Evolutionary conservation across 2,329 filamentous ascomycete genomes (phyloP).

Genomic region (Fusarium annulatum): DNA sequence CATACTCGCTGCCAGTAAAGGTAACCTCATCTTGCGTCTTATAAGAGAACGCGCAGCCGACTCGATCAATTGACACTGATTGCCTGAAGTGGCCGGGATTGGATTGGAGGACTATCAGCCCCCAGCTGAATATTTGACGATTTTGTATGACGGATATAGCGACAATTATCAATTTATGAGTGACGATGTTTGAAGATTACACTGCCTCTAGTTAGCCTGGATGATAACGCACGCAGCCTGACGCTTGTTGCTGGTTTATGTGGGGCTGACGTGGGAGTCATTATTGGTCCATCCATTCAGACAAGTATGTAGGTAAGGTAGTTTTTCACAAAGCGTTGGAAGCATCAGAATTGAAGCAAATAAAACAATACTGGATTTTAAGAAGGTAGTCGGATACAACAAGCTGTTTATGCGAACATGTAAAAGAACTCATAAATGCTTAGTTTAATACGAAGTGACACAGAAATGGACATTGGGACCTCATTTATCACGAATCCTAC

Average conservation of each 20-base stretch:
- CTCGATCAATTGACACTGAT: conserved; percentile 3
- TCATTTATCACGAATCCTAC: neutral
- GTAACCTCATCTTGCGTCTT: conserved; percentile 41
- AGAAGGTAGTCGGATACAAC: neutral
- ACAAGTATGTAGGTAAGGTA: neutral
- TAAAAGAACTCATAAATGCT: neutral
- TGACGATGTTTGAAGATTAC: conserved; percentile 13
- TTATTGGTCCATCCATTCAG: neutral
- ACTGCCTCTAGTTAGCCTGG: neutral
- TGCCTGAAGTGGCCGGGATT: neutral
- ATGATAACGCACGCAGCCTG: conserved; percentile 3
- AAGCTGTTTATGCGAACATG: neutral
- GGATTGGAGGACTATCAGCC: neutral
- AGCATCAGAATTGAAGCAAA: neutral
- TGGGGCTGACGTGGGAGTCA: conserved; percentile 1
- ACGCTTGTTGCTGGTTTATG: conserved; percentile 4
- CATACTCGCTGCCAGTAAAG: conserved; percentile 40
- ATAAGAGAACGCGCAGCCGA: conserved; percentile 2
- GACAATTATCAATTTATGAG: conserved; percentile 15
- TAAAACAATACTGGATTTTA: neutral
- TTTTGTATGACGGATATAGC: conserved; percentile 34
- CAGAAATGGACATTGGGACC: neutral
- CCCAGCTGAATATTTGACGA: conserved; percentile 11
- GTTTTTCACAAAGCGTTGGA: neutral
- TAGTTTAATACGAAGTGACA: neutral